Evolutionary conservation across 2,329 filamentous ascomycete genomes (phyloP).

Genomic region (Trichoderma atroviride): DNA sequence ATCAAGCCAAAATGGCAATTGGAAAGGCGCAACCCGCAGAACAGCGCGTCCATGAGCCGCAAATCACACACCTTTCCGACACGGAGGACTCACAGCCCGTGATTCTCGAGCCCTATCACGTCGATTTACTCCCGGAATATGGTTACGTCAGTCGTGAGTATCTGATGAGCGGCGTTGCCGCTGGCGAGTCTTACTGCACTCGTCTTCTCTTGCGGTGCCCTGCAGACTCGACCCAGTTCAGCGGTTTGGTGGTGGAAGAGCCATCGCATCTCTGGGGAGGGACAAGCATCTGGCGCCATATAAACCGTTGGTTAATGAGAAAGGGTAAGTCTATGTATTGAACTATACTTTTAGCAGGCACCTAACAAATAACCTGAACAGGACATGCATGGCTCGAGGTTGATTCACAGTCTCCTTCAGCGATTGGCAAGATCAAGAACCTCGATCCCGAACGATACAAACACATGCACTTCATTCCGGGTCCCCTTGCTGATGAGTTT

Average conservation of each 20-base stretch:
- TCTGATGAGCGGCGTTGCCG: neutral
- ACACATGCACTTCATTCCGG: slow-evolving; percentile 4
- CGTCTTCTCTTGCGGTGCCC: neutral
- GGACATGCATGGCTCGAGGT: neutral
- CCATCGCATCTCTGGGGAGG: neutral
- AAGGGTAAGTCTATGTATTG: neutral
- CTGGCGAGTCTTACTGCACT: neutral
- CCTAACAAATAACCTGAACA: neutral
- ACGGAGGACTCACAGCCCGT: neutral
- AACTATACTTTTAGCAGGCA: neutral
- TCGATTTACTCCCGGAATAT: slow-evolving; percentile 1
- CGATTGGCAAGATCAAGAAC: slow-evolving; percentile 7
- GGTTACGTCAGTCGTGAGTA: neutral
- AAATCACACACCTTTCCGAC: neutral
- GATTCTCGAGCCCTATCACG: slow-evolving; percentile 3
- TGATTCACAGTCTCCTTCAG: neutral
- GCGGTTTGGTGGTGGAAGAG: neutral
- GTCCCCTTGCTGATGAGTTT: neutral
- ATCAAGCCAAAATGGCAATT: neutral
- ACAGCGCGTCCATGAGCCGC: neutral
- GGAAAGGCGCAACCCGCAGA: neutral
- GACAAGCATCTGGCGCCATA: neutral
- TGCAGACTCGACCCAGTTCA: neutral
- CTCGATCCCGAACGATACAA: neutral
- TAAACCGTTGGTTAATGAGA: neutral